phyloP scores from a whole-genome alignment of 257 asterid genomes.

The Solanum pennellii region DNA sequence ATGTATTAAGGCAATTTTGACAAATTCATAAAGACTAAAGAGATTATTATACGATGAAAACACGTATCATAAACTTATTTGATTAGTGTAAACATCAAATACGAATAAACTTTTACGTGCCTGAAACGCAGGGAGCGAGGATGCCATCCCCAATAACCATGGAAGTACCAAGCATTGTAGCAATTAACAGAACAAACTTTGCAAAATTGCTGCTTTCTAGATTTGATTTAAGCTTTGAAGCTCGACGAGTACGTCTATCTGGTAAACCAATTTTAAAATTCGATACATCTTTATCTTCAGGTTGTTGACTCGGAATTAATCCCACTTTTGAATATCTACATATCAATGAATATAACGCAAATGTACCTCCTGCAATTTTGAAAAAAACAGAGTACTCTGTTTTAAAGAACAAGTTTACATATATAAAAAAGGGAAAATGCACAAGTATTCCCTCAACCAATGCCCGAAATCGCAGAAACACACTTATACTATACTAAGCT shows the following conservation, averaged over 20 bases:
- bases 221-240: constrained; percentile 23
- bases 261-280: constrained; percentile 28
- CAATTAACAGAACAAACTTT: constrained; percentile 23
- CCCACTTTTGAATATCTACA: constrained; percentile 57
- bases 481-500: no score
- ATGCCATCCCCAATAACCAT: constrained; percentile 85
- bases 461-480: no score
- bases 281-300: constrained; percentile 44
- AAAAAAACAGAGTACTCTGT: neutral
- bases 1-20: neutral
- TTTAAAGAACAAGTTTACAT: neutral
- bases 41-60: no score
- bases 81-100: neutral
- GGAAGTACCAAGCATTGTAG: constrained; percentile 65
- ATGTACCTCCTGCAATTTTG: constrained; percentile 47
- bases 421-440: no score
- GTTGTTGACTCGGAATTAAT: constrained; percentile 35
- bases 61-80: neutral
- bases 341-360: constrained; percentile 58
- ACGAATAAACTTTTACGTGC: neutral
- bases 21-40: neutral
- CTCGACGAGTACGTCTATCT: constrained; percentile 7
- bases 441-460: no score
- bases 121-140: constrained; percentile 70
- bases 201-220: constrained; percentile 30